Evolutionary conservation across 2,329 filamentous ascomycete genomes (phyloP), one percentile per base, ranked within the genome.

Genomic region (Nannizziopsis barbatae): DNA sequence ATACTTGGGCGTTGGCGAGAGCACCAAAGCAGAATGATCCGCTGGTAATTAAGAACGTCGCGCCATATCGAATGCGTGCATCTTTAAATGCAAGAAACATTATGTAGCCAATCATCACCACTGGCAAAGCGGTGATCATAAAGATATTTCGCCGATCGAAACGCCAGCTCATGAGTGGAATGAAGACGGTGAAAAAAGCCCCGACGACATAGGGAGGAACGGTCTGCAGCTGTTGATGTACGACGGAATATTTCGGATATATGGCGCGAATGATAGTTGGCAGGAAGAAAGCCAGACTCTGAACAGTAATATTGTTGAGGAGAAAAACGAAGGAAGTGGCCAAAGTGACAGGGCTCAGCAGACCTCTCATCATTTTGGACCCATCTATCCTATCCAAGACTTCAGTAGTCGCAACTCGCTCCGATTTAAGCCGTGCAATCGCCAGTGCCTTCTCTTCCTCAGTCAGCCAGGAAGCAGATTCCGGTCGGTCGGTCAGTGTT

Each of bases 251-350:
- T 2, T 42, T 20, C 7, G 49, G 50, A 20, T 52, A 51, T 14
- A 53, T 53, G 11, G 47, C 42, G 31, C 45, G 40, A 36, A 53
- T 45, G 22, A 53, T 49, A 15, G 52, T 51, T 8, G 52, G 52
- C 8, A 49, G 33, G 39, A 53, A 53, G 37, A 53, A 52, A 5
- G 49, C 52, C 84, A 86, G 68, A 2, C 81, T 81, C 58, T 84
- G 80, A 2, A 85, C 81, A 0, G 81, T 85, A 59, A 86, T 76
- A 64, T 83, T 83, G 69, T 81, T 71, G 48, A 83, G 71, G 0
- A 81, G 64, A 65, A 83, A 53, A 18, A 52, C 50, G n/a, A 53
- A 45, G 6, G 52, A 46, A 12, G 44, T 51, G 30, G 22, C 42
- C 11, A 51, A 20, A 4, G 52, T 51, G 35, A 44, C 22, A 10